Evolutionary conservation across 1,139 yeast genomes (phyloP).

Genomic region (Geotrichum citri-aurantii): DNA sequence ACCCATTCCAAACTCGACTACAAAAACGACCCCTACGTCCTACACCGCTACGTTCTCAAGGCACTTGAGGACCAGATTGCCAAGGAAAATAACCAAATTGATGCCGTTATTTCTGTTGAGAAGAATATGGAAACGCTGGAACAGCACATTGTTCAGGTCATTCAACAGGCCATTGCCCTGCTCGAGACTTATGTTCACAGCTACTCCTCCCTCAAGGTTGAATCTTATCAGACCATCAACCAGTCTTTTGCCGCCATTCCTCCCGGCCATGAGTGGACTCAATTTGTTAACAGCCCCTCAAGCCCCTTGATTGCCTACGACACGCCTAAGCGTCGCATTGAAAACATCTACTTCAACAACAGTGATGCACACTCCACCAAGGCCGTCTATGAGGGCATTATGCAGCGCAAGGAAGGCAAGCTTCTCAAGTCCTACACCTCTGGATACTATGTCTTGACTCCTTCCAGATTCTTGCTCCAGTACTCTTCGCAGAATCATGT

Average conservation of each 20-base stretch:
- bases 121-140: constrained; percentile 41
- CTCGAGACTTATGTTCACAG: constrained; percentile 32
- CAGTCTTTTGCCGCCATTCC: constrained; percentile 35
- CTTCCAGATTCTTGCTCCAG: constrained; percentile 42
- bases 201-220: constrained; percentile 30
- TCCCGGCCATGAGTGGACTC: constrained; percentile 43
- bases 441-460: constrained; percentile 44
- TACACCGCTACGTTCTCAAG: constrained; percentile 37
- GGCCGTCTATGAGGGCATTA: constrained; percentile 46
- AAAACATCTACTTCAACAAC: constrained; percentile 38
- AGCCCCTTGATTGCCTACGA: constrained; percentile 33
- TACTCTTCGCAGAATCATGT: constrained; percentile 41
- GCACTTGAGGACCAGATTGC: constrained; percentile 41
- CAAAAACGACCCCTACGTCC: constrained; percentile 43
- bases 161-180: constrained; percentile 39
- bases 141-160: constrained; percentile 39
- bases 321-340: constrained; percentile 39
- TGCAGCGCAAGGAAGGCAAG: constrained; percentile 42
- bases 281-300: constrained; percentile 35
- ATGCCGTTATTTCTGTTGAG: constrained; percentile 41
- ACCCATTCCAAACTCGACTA: constrained; percentile 35
- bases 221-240: constrained; percentile 32
- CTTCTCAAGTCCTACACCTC: constrained; percentile 41
- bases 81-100: constrained; percentile 43
- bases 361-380: constrained; percentile 37